These are phyloP conservation scores for Coemansia sp. DNA, from an alignment of 192 early-diverging fungal species.

Conservation along the genomic window DNA sequence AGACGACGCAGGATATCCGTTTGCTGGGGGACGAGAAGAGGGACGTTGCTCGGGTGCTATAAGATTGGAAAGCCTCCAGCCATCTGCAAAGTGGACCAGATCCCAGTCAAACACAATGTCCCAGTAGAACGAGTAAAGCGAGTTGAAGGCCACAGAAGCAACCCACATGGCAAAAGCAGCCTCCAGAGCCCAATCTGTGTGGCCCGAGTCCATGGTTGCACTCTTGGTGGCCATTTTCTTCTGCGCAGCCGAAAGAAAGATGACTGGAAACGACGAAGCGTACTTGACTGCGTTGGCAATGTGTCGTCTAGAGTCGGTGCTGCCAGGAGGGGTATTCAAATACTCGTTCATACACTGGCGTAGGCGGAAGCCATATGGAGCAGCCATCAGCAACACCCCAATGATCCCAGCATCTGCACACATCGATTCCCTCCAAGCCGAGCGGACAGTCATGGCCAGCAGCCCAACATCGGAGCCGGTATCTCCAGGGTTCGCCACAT, in stretches of 20 bases:
- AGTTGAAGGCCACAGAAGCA: constrained; percentile 76
- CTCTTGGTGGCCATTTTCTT: constrained; percentile 16
- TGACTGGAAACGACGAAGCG: constrained; percentile 62
- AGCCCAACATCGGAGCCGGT: background rate
- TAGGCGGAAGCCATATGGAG: constrained; percentile 52
- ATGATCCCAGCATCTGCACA: constrained; percentile 24
- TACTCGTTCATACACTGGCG: constrained; percentile 57
- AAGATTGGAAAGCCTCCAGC: constrained; percentile 37
- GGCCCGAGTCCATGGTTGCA: constrained; percentile 25
- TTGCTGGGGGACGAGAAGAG: background rate
- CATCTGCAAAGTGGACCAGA: constrained; percentile 50
- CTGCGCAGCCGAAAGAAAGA: constrained; percentile 44
- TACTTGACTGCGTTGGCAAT: constrained; percentile 94
- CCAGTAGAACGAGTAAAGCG: constrained; percentile 94
- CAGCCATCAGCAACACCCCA: constrained; percentile 31
- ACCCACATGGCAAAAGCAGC: constrained; percentile 57
- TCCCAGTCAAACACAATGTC: constrained; percentile 93
- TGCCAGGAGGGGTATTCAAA: constrained; percentile 16
- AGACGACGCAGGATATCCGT: constrained; percentile 8
- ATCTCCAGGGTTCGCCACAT: constrained; percentile 1
- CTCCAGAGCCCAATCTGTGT: constrained; percentile 27
- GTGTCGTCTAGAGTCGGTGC: constrained; percentile 63
- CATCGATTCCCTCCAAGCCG: background rate
- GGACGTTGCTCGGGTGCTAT: constrained; percentile 9
- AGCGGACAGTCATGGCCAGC: constrained; percentile 11